Evolutionary conservation across 768 basidiomycete genomes (phyloP), one percentile per base, ranked within the genome.

Genomic region (Amanita subjunquillea): DNA sequence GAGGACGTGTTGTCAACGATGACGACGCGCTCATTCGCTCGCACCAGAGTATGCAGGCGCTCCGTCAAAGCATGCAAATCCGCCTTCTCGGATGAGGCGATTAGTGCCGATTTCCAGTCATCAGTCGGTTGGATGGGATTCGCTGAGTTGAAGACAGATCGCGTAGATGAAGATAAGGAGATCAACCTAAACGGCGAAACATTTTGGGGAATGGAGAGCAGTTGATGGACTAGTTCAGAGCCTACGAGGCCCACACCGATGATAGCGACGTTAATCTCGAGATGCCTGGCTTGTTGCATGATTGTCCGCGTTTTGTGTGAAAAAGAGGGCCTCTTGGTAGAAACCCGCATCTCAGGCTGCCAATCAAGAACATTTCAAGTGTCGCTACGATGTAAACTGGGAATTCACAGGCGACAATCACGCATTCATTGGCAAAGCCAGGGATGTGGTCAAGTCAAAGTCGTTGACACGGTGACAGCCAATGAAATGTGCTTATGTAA

Each of bases 191-290:
- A 82, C 7, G 75, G 77, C 25, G 72, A 70, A 60, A 60, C 58
- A 32, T 79, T 70, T n/a, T 72, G 55, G 2, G 86, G 82, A 34
- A 83, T 75, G 10, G 83, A 72, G 45, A 81, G 74, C 22, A 97
- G 75, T 67, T 98, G 96, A 39, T 75, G 67, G 65, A 98, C 74
- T 60, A 98, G 80, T 63, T 91, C 90, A 38, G 80, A 74, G 27
- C 96, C 96, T 23, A 99, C 96, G 49, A 95, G 87, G 3, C 96
- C 96, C 30, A 91, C 79, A 54, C 96, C 96, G 51, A 97, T 75
- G 57, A 96, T 76, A 41, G 91, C 91, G 50, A 97, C 81, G 69
- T 72, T 65, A 54, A 72, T 50, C 25, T 50, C 22, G 3, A 38
- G 40, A 23, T 27, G 48, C 7, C 17, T 49, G 36, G 10, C 48